Percentiles rank a stretch among this genome's conserved stretches.
Conservation (phyloP, 805 yeast genomes). For the Candida jianshihensis region DNA sequence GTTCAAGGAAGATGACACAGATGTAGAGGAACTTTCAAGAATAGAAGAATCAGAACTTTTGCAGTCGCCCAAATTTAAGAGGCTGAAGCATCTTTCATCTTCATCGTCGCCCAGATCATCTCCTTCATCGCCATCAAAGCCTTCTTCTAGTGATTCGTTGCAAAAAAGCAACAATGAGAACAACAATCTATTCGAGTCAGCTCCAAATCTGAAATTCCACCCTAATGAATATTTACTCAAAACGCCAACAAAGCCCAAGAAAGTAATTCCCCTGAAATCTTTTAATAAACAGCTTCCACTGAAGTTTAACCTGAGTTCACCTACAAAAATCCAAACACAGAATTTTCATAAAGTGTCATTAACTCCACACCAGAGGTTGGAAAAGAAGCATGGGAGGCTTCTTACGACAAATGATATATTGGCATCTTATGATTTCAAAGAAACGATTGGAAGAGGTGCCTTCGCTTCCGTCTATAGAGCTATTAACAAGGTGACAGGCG, state of each 20-base stretch:
- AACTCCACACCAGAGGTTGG: slow-evolving; percentile 48
- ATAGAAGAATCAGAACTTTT: slow-evolving; percentile 21
- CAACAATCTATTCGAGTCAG: slow-evolving; percentile 9
- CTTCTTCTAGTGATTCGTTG: slow-evolving; percentile 2
- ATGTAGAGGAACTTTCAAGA: slow-evolving; percentile 16
- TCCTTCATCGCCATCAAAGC: slow-evolving; percentile 17
- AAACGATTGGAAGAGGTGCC: slow-evolving; percentile 83
- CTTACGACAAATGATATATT: slow-evolving; percentile 19
- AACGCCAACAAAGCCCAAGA: slow-evolving; percentile 19
- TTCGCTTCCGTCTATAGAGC: slow-evolving; percentile 84
- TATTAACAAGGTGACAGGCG: slow-evolving; percentile 54
- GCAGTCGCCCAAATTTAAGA: slow-evolving; percentile 20
- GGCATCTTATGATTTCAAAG: slow-evolving; percentile 43
- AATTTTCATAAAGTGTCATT: slow-evolving; percentile 16
- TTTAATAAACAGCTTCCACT: slow-evolving; percentile 7
- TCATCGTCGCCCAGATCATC: slow-evolving; percentile 20
- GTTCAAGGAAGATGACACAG: slow-evolving; percentile 19
- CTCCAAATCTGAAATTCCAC: slow-evolving; percentile 17
- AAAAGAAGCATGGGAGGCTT: slow-evolving; percentile 31
- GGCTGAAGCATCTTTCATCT: slow-evolving; percentile 13
- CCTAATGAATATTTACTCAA: slow-evolving; percentile 9
- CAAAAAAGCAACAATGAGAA: slow-evolving; percentile 8
- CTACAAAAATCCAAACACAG: slow-evolving; percentile 8
- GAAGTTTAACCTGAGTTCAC: slow-evolving; percentile 8
- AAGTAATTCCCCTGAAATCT: slow-evolving; percentile 10